Conservation (phyloP, 352 stramenopile genomes). For the Globisporangium apiculatum region DNA sequence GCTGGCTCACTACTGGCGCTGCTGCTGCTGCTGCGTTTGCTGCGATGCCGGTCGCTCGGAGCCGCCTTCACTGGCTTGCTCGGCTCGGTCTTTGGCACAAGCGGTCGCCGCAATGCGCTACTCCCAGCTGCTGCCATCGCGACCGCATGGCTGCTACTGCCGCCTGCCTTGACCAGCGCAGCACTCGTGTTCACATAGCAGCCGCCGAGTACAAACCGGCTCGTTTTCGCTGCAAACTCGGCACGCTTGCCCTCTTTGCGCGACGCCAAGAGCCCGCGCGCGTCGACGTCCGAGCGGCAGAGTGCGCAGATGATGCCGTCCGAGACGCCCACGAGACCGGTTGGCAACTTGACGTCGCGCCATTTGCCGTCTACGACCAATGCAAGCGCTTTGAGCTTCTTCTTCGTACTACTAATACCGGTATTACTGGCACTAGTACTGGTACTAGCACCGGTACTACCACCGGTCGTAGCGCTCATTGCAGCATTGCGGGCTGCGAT, state of each 20-base stretch:
- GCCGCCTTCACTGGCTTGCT: background rate
- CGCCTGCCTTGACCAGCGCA: background rate
- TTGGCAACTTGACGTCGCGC: constrained; percentile 51
- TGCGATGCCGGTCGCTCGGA: constrained; percentile 5
- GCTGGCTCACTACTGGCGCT: background rate
- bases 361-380: constrained; percentile 49
- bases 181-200: constrained; percentile 43
- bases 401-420: constrained; percentile 25
- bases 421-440: too few species aligned
- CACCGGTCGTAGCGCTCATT: background rate
- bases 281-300: constrained; percentile 45
- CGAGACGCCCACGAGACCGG: constrained; percentile 35
- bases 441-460: background rate
- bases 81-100: constrained; percentile 2
- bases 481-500: constrained; percentile 13
- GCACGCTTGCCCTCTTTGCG: constrained; percentile 38
- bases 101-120: too few species aligned
- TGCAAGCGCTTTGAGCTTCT: constrained; percentile 44
- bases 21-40: constrained; percentile 4
- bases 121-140: background rate
- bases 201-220: constrained; percentile 49
- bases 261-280: constrained; percentile 39
- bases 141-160: constrained; percentile 1
- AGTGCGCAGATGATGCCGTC: constrained; percentile 52
- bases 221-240: constrained; percentile 54